A percentile compares a stretch with the other conserved stretches of the same genome.
These are phyloP conservation scores for Penicillium psychrofluorescens DNA, from an alignment of 495 filamentous ascomycete genomes.

Conservation along the genomic window DNA sequence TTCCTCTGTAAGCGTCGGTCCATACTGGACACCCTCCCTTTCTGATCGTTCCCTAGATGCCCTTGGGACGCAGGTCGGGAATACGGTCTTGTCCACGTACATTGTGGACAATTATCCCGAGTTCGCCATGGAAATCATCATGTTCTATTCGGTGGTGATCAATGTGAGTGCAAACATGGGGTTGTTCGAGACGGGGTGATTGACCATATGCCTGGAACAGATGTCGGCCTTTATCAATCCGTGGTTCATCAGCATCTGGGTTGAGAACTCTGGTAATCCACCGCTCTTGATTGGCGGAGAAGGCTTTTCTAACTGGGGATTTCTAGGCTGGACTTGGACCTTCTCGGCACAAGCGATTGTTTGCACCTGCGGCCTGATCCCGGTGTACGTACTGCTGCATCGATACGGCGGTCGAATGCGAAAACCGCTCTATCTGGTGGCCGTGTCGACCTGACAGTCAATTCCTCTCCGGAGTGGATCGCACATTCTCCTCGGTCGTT, in stretches of 20 bases:
- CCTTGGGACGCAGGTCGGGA: no score
- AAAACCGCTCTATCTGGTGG: not conserved
- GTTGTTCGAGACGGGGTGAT: not conserved
- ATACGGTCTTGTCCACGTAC: no score
- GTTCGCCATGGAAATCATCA: constrained; percentile 25
- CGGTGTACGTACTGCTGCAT: constrained; percentile 2
- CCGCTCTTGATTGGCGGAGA: no score
- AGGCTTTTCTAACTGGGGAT: no score
- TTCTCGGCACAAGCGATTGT: constrained; percentile 5
- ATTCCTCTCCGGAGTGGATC: no score
- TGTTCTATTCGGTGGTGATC: constrained; percentile 44
- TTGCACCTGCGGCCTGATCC: constrained; percentile 6
- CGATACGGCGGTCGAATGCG: constrained; percentile 1
- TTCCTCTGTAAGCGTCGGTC: no score
- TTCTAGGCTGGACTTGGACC: constrained; percentile 5
- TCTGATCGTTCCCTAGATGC: no score
- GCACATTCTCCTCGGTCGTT: no score
- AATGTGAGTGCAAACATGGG: constrained; percentile 21
- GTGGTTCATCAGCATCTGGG: constrained; percentile 6
- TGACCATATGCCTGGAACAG: not conserved
- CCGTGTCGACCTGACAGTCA: not conserved
- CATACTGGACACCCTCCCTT: no score
- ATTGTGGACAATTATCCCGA: no score
- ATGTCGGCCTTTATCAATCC: constrained; percentile 5
- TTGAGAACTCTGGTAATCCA: constrained; percentile 1